These are phyloP conservation scores for Thoreauomyces humboldtii DNA, from an alignment of 192 early-diverging fungal species.

Conservation along the genomic window DNA sequence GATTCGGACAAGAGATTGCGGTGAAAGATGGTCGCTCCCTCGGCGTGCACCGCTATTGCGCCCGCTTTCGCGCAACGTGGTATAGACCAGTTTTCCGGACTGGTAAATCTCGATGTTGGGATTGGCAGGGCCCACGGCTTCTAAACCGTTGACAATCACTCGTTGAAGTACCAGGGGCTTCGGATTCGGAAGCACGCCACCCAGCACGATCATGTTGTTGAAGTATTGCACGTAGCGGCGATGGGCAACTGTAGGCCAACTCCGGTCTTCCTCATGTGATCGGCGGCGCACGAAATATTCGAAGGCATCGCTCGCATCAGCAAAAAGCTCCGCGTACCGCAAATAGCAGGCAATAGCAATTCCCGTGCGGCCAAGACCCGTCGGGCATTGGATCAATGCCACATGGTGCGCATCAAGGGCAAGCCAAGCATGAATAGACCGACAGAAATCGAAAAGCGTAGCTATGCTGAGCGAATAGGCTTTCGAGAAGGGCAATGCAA, in stretches of 20 bases:
- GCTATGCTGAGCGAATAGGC: conserved; percentile 49
- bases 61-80: conserved; percentile 16
- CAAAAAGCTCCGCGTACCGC: conserved; percentile 39
- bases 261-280: neutral
- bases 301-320: conserved; percentile 49
- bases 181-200: conserved; percentile 46
- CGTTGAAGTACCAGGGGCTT: conserved; percentile 39
- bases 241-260: conserved; percentile 42
- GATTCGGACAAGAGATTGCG: neutral
- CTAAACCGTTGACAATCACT: conserved; percentile 45
- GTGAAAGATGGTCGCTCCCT: neutral
- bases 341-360: conserved; percentile 51
- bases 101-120: conserved; percentile 55
- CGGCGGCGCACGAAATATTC: conserved; percentile 46
- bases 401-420: conserved; percentile 44
- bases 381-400: conserved; percentile 54
- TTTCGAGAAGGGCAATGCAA: conserved; percentile 46
- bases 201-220: conserved; percentile 47
- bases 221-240: conserved; percentile 56
- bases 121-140: conserved; percentile 25
- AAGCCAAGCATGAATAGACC: conserved; percentile 57
- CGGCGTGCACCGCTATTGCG: neutral
- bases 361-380: conserved; percentile 46
- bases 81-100: conserved; percentile 41
- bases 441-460: conserved; percentile 51